A percentile compares a stretch with the other conserved stretches of the same genome.
phyloP scores from a whole-genome alignment of 139 green algal genomes.

The Axilococcus clingmanii region DNA sequence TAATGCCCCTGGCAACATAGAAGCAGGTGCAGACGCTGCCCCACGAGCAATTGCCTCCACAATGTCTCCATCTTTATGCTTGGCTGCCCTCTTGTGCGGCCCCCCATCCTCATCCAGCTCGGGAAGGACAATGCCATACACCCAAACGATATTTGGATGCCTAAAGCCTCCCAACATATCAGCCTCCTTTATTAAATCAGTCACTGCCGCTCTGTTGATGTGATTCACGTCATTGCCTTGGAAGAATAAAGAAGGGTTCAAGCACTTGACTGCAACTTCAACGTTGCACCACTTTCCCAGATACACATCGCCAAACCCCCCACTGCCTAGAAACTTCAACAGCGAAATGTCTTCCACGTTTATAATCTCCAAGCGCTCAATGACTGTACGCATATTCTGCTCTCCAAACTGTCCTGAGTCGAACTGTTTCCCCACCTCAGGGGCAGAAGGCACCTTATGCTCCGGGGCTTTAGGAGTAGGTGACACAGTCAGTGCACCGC shows the following conservation, averaged over 20 bases:
- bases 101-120: neutral
- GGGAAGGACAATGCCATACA: conserved; percentile 68
- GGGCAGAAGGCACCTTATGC: too few relatives aligned
- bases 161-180: conserved; percentile 37
- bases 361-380: conserved; percentile 59
- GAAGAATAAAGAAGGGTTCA: conserved; percentile 59
- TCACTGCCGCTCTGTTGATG: conserved; percentile 36
- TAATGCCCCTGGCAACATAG: conserved; percentile 19
- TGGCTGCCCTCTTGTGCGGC: neutral
- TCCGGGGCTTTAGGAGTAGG: too few relatives aligned
- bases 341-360: conserved; percentile 42
- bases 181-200: conserved; percentile 54
- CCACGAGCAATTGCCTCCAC: conserved; percentile 9
- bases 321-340: conserved; percentile 56
- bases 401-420: too few relatives aligned
- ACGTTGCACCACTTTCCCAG: conserved; percentile 46
- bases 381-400: too few relatives aligned
- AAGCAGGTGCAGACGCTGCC: too few relatives aligned
- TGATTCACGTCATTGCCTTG: neutral
- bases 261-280: conserved; percentile 62
- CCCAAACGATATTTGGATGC: conserved; percentile 53
- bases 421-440: too few relatives aligned
- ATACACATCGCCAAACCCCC: conserved; percentile 63
- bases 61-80: conserved; percentile 2
- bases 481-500: too few relatives aligned